A percentile compares a stretch with the other conserved stretches of the same genome.
These are phyloP conservation scores for Sequoia sempervirens DNA, from an alignment of 75 land plant genomes.

Conservation along the genomic window DNA sequence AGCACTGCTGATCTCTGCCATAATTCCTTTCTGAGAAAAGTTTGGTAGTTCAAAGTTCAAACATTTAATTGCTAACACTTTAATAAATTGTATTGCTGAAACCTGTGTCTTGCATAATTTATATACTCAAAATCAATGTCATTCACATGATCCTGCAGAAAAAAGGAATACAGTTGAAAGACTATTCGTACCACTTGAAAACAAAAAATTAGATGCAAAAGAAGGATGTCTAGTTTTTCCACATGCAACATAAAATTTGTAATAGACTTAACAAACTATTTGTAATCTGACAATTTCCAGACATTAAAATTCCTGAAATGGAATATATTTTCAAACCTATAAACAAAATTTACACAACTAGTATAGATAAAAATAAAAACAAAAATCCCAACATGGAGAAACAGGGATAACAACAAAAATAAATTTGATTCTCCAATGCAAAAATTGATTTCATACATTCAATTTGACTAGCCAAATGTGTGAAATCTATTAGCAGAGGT, in stretches of 20 bases:
- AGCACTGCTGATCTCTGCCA: no score
- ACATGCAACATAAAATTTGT: not conserved
- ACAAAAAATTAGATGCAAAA: not conserved
- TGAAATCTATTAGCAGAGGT: no score
- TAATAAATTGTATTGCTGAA: constrained; percentile 48
- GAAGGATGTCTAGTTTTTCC: not conserved
- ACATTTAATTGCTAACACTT: constrained; percentile 16
- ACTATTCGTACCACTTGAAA: not conserved
- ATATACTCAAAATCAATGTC: constrained; percentile 83
- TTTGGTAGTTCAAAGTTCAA: not conserved
- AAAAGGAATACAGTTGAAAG: not conserved
- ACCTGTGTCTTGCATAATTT: constrained; percentile 87
- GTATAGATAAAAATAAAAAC: no score
- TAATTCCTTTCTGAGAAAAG: not conserved
- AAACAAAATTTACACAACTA: no score
- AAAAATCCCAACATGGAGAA: no score
- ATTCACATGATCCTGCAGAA: constrained; percentile 56
- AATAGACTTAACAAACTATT: not conserved
- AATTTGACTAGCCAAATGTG: no score
- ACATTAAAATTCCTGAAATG: not conserved
- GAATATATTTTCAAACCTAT: not conserved
- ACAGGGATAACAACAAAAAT: no score
- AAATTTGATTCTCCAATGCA: no score
- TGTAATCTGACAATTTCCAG: not conserved
- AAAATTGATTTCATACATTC: not conserved